Conservation (phyloP, 2,329 filamentous ascomycete genomes). For the Diatrype stigma region DNA sequence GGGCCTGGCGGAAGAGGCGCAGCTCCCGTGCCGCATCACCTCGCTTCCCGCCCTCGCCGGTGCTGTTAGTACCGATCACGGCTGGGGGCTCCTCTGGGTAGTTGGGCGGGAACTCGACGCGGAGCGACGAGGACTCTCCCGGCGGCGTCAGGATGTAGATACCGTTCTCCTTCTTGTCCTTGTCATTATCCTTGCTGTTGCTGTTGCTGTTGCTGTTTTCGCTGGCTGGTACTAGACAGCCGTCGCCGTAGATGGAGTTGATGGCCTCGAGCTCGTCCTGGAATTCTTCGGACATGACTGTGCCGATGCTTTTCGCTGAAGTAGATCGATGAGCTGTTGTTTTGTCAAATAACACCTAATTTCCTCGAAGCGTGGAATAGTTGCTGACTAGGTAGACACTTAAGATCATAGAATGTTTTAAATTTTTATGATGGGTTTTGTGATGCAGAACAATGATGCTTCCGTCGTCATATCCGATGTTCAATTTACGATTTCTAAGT, state of each 20-base stretch:
- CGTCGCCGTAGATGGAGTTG: conserved; percentile 76
- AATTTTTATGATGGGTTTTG: too few species aligned
- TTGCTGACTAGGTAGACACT: too few species aligned
- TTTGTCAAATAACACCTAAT: too few species aligned
- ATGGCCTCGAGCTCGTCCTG: conserved; percentile 74
- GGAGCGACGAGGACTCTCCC: conserved; percentile 51
- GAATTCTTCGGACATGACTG: conserved; percentile 54
- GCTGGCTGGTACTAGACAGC: conserved; percentile 48
- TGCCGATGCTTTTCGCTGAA: too few species aligned
- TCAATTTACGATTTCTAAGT: too few species aligned
- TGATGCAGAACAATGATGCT: too few species aligned
- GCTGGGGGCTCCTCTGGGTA: conserved; percentile 74
- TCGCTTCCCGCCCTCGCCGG: conserved; percentile 61
- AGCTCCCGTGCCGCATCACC: conserved; percentile 71
- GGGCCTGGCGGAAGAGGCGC: conserved; percentile 61
- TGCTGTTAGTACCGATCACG: conserved; percentile 74
- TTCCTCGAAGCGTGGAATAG: too few species aligned
- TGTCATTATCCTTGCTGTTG: too few species aligned
- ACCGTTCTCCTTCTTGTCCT: too few species aligned
- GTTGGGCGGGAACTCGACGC: conserved; percentile 62
- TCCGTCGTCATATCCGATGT: too few species aligned
- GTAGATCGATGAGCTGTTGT: too few species aligned
- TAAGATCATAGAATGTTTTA: too few species aligned
- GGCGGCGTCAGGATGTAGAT: conserved; percentile 65
- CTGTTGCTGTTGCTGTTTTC: conserved; percentile 32